These are phyloP conservation scores for Benincasa hispida DNA, from an alignment of 306 rosid species.

Conservation along the genomic window DNA sequence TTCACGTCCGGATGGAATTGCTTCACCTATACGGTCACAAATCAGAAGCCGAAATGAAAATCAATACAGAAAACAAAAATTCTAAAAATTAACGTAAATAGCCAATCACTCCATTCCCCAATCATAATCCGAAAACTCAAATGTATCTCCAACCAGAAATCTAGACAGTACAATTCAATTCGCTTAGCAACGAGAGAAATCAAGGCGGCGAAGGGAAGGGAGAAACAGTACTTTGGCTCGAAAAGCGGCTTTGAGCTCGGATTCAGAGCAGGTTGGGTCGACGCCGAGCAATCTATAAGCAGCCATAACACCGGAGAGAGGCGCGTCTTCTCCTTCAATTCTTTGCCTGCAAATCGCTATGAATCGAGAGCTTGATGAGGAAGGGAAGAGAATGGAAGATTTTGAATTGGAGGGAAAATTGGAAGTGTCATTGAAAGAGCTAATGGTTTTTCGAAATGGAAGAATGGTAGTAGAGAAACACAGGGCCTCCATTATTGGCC, in stretches of 20 bases:
- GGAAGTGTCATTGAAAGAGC: background rate
- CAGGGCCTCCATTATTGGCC: constrained; percentile 22
- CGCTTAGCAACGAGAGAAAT: background rate
- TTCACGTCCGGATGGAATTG: constrained; percentile 79
- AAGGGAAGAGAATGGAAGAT: constrained; percentile 1
- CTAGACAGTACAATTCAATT: background rate
- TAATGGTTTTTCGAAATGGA: constrained; percentile 24
- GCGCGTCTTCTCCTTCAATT: constrained; percentile 19
- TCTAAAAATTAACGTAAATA: background rate
- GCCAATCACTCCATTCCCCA: background rate
- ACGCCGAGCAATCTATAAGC: constrained; percentile 62
- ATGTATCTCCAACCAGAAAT: background rate
- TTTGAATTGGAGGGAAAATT: constrained; percentile 12
- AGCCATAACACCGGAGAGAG: constrained; percentile 28
- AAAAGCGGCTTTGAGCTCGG: constrained; percentile 72
- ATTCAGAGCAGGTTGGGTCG: constrained; percentile 43
- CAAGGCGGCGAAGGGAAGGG: background rate
- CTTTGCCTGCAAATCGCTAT: constrained; percentile 22
- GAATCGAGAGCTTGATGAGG: constrained; percentile 1
- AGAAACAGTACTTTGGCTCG: constrained; percentile 45
- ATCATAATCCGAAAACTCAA: background rate
- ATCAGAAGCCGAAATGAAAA: background rate
- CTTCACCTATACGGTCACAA: constrained; percentile 41
- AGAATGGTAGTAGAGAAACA: constrained; percentile 10
- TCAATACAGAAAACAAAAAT: background rate